Percentiles rank a stretch among this genome's conserved stretches.
These are phyloP conservation scores for Colletotrichum viniferum DNA, from an alignment of 2,329 filamentous ascomycete species.

Conservation along the genomic window DNA sequence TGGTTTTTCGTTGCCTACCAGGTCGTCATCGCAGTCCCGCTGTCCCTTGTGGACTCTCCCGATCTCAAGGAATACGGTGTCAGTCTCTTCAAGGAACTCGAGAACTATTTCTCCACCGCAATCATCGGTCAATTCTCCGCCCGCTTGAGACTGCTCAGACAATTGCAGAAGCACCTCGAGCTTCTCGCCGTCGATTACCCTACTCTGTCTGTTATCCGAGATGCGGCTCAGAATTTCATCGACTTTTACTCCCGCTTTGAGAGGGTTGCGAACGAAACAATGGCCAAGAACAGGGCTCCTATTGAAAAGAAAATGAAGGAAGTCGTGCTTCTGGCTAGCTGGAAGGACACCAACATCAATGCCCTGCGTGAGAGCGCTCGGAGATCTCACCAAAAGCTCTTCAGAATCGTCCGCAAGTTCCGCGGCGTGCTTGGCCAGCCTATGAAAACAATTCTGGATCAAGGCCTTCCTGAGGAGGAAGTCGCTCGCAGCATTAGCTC, in stretches of 20 bases:
- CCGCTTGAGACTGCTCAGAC: constrained; percentile 72
- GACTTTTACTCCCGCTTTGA: constrained; percentile 76
- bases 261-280: constrained; percentile 64
- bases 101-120: constrained; percentile 78
- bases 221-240: constrained; percentile 78
- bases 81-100: constrained; percentile 75
- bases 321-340: constrained; percentile 90
- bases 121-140: constrained; percentile 81
- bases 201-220: constrained; percentile 60
- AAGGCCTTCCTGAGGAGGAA: constrained; percentile 61
- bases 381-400: constrained; percentile 89
- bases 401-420: constrained; percentile 91
- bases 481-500: background rate
- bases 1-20: constrained; percentile 99
- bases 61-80: constrained; percentile 68
- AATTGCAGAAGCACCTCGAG: constrained; percentile 68
- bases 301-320: constrained; percentile 95
- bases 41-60: constrained; percentile 65
- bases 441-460: constrained; percentile 67
- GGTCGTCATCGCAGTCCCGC: constrained; percentile 77
- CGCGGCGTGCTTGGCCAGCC: constrained; percentile 78
- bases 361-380: constrained; percentile 87
- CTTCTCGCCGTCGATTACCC: constrained; percentile 65
- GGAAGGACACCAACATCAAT: constrained; percentile 97
- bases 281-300: constrained; percentile 69